Conservation (phyloP, 192 early-diverging fungal genomes). For the Podila verticillata region DNA sequence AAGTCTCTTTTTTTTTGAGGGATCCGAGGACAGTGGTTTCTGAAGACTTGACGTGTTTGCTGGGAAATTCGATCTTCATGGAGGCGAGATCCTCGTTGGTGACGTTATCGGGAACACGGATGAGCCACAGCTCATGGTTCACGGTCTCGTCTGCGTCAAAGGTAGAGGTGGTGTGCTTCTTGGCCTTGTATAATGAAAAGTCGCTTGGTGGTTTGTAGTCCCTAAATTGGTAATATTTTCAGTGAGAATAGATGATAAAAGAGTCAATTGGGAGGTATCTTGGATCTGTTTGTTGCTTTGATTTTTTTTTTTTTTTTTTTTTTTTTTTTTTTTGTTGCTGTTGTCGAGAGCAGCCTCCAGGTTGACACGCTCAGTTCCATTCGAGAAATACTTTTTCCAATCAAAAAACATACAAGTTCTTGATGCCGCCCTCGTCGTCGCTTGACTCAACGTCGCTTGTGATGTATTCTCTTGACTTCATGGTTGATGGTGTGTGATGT, state of each 20-base stretch:
- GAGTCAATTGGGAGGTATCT: too few species aligned
- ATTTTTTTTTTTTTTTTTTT: too few species aligned
- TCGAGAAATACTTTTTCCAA: too few species aligned
- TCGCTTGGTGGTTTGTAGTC: slow-evolving; percentile 44
- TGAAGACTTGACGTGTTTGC: neutral
- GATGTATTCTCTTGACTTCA: slow-evolving; percentile 33
- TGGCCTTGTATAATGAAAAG: slow-evolving; percentile 31
- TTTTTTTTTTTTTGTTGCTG: neutral
- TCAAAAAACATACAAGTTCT: slow-evolving; percentile 32
- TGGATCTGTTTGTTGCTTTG: too few species aligned
- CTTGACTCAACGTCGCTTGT: slow-evolving; percentile 41
- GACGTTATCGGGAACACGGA: slow-evolving; percentile 45
- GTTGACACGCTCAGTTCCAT: neutral
- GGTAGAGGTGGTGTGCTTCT: slow-evolving; percentile 19
- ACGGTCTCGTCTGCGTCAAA: slow-evolving; percentile 34
- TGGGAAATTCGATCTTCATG: slow-evolving; percentile 25
- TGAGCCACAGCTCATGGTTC: slow-evolving; percentile 43
- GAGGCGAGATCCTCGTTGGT: slow-evolving; percentile 41
- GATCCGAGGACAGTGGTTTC: slow-evolving; percentile 18
- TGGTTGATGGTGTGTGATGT: slow-evolving; percentile 7
- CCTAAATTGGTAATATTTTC: slow-evolving; percentile 8
- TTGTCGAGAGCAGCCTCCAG: neutral
- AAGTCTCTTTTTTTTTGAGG: slow-evolving; percentile 44
- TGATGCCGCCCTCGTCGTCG: slow-evolving; percentile 41
- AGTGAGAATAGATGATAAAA: too few species aligned